Base-by-base conservation (phyloP, 176 grass and related monocot genomes). In the Typha latifolia region DNA sequence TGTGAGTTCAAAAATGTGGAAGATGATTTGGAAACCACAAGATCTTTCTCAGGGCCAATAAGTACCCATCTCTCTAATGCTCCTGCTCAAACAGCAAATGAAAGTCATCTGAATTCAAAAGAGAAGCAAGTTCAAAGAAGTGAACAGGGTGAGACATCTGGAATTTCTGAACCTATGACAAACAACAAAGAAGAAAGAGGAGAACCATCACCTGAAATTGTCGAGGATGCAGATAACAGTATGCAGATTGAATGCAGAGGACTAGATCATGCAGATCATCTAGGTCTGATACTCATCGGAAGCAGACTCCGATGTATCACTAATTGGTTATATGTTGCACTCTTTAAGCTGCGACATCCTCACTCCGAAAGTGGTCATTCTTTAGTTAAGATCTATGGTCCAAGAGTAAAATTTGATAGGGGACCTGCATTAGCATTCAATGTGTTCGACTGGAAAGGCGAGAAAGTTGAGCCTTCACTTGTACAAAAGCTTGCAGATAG, bases 401-500 rank as follows among this genome's bases (percentile, higher is more conserved):
- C 91, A 3, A 64, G 77, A 18, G 79, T 96, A 49, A 96, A 91
- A 74, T 96, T 91, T 73, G 91, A 96, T 57, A 69, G 84, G 26
- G 91, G 87, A 0, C 87, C 84, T 0, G 79, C 87, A 65, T 67
- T 96, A 66, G 91, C 91, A 59, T 96, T 96, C 82, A 96, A 96
- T 76, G 79, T 96, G 63, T 91, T 83, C 73, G 87, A 91, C 69
- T 91, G 87, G 91, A 91, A 85, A 64, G 84, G 87, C 22, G 87
- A 91, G 74, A 87, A 83, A 43, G 75, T 96, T 2, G 80, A 86
- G 62, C 87, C 91, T 62, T 34, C 49, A 22, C 72, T 91, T 16
- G 87, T 96, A 67, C 91, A 96, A 76, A 96, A 91, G 80, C 91
- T 96, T 47, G 91, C 87, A 64, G 91, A 88, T 63, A 86, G 91